Conservation (phyloP, 202 grass and related monocot species). For the Panicum virgatum region DNA sequence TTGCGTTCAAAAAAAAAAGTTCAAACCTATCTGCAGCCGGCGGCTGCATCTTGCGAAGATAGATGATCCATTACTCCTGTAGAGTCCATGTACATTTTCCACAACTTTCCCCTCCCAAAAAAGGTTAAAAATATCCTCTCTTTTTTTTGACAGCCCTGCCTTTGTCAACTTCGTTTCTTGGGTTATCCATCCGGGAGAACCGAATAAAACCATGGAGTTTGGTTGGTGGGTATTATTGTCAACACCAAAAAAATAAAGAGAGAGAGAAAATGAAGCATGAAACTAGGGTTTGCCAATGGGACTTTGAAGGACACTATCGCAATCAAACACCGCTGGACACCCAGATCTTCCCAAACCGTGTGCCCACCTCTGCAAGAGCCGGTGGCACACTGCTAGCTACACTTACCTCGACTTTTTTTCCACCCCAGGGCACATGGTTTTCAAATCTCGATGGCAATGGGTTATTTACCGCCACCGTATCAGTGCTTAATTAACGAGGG, state of each 20-base stretch:
- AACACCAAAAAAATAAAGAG: constrained; percentile 1
- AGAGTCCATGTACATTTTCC: background rate
- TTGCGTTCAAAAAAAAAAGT: no score
- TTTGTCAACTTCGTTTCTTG: constrained; percentile 35
- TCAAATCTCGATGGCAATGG: background rate
- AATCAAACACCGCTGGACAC: background rate
- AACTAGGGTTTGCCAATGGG: background rate
- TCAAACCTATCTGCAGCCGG: background rate
- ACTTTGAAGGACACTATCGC: constrained; percentile 31
- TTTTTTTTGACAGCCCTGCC: background rate
- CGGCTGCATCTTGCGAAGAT: background rate
- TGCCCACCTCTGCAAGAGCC: background rate
- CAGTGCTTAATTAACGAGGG: background rate
- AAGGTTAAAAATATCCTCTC: background rate
- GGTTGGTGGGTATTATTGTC: constrained; percentile 39
- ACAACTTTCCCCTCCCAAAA: background rate
- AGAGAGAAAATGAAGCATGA: background rate
- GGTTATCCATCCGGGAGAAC: constrained; percentile 24
- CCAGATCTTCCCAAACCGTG: background rate
- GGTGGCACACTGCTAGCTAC: background rate
- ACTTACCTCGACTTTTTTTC: background rate
- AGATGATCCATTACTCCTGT: no score
- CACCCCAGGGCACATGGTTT: background rate
- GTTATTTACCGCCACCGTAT: background rate
- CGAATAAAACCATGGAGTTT: constrained; percentile 28